Evolutionary conservation across 495 filamentous ascomycete genomes (phyloP), one percentile per base, ranked within the genome.

Genomic region (Penicillium bovifimosum): DNA sequence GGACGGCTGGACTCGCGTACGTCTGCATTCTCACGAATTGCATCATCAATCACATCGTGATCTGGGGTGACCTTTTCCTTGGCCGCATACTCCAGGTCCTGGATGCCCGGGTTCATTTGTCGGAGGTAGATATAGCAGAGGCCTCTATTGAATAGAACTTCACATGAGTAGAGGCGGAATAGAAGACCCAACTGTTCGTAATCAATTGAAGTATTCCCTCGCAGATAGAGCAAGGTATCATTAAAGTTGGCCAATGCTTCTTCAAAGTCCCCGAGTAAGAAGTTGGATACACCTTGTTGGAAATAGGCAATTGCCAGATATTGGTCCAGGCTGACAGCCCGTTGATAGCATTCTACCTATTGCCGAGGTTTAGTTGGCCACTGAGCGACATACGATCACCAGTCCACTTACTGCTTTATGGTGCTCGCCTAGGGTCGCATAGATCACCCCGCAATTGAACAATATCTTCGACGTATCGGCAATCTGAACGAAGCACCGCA

Each of bases 181-280:
- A 91, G 88, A 34, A 99, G 80, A 10, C 93, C 93, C 39, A 99
- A 77, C 68, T 99, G 93, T 56, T 96, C 91, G 66, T 99, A 99
- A 72, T 99, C 90, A 74, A 99, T 99, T 64, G 87, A 87, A 36
- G 89, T 91, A 68, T 99, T 97, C 40, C 93, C 93, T 60, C 93
- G 84, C 47, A 99, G 83, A 68, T 96, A 97, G 28, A 96, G 75
- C 48, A 99, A 75, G 5, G 95, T 96, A 58, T 99, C 93, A 71
- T 99, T 99, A 81, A 99, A 99, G 73, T 99, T 97, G 46, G 91
- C 91, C 53, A 97, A 74, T 42, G 93, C 93, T 70, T 97, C 95
- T 62, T 96, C 91, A 65, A 96, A 99, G 67, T 99, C 95, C 49
- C 90, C 91, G 31, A 96, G 78, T 44, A 99, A 74, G 74, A 99